Evolutionary conservation across 192 early-diverging fungal genomes (phyloP).

Genomic region (Backusella luteola): DNA sequence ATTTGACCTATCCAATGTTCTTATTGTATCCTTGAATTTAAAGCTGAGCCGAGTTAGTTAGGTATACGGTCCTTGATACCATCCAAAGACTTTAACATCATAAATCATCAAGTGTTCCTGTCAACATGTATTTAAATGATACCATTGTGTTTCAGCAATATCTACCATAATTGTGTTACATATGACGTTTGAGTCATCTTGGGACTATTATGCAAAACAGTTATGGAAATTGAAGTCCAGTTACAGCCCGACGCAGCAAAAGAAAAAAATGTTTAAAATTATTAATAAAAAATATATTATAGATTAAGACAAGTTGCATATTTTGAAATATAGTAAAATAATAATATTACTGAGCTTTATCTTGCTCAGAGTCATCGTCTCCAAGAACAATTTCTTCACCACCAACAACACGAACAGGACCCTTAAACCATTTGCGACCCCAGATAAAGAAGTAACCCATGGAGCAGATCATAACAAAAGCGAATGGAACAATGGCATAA

Average conservation of each 20-base stretch:
- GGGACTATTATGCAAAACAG: not conserved
- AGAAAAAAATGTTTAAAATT: not conserved
- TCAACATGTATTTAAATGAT: too few species aligned
- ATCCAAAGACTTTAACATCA: too few species aligned
- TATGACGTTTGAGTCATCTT: too few species aligned
- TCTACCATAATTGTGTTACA: too few species aligned
- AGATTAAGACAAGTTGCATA: not conserved
- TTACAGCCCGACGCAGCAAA: not conserved
- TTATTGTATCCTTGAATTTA: too few species aligned
- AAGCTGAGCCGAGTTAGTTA: too few species aligned
- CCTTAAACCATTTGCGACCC: conserved; percentile 54
- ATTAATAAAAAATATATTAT: not conserved
- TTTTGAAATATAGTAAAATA: not conserved
- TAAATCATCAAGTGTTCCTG: too few species aligned
- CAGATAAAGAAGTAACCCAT: conserved; percentile 47
- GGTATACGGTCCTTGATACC: too few species aligned
- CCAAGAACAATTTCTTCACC: conserved; percentile 31
- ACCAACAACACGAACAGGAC: conserved; percentile 31
- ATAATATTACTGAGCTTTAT: not conserved
- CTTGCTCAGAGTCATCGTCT: conserved; percentile 20
- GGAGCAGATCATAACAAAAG: conserved; percentile 43
- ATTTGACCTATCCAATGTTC: too few species aligned
- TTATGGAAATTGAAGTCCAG: not conserved
- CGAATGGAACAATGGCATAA: conserved; percentile 48
- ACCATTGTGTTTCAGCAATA: too few species aligned